Base-by-base conservation (phyloP, 768 basidiomycete species). In the Dacryopinax spathularia region DNA sequence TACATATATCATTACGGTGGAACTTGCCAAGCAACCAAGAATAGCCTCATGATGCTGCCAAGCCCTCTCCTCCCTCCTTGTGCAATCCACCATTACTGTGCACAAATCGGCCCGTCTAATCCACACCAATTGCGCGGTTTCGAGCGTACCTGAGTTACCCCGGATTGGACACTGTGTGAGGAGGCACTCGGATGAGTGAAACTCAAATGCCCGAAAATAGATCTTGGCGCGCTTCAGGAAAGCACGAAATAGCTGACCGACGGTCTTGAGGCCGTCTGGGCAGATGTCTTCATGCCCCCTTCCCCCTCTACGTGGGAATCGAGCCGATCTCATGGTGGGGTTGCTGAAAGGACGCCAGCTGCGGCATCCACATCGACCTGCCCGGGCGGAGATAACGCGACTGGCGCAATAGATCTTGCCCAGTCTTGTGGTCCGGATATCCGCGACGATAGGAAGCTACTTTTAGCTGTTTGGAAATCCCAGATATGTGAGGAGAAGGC, bases 181-280 rank as follows among this genome's bases (percentile, higher is more conserved):
- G 25, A 7, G 4, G 25, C 12, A 29, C 43, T 27, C 29, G 48
- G 22, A n/a, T 20, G 25, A 31, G 22, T 25, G 22, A 31, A 56
- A 56, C 48, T 56, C 25, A 56, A 56, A 56, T 13, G 48, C 48
- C 48, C 48, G 25, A 56, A 56, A 56, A 56, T 56, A 56, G 48
- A 13, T 56, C 48, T 56, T 56, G 48, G 48, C 48, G 25, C 31
- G 25, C 18, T 37, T 10, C 48, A 56, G 48, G 31, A 56, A 27
- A 27, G 25, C 48, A 27, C 25, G 48, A 56, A 56, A 31, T 56
- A 56, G 48, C 48, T 56, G 15, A 29, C 25, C 48, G 10, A 56
- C 25, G 18, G 18, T 18, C 18, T 22, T 27, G 13, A 29, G 48
- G 48, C 13, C 13, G 9, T 29, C 48, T 27, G 48, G 29, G 29